phyloP scores from a whole-genome alignment of 345 rosid species.

The Combretum micranthum region DNA sequence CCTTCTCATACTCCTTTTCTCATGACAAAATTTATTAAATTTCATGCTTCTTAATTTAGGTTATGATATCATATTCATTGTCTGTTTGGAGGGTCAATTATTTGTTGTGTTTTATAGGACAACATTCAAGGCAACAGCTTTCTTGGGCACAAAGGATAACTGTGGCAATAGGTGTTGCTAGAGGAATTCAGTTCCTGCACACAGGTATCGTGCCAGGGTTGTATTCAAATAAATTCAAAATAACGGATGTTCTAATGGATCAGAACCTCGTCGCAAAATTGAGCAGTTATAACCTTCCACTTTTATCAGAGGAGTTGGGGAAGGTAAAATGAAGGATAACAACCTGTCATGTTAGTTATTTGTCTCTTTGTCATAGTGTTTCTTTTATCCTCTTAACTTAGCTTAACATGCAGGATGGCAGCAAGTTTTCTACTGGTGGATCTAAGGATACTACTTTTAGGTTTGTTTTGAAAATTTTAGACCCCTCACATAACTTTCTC shows the following conservation, averaged over 20 bases:
- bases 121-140: slow-evolving; percentile 31
- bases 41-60: background rate
- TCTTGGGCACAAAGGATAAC: slow-evolving; percentile 79
- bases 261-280: slow-evolving; percentile 71
- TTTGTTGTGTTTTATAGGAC: slow-evolving; percentile 33
- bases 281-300: slow-evolving; percentile 80
- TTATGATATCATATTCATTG: background rate
- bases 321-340: slow-evolving; percentile 36
- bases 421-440: slow-evolving; percentile 31
- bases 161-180: slow-evolving; percentile 82
- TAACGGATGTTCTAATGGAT: slow-evolving; percentile 79
- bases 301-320: slow-evolving; percentile 52
- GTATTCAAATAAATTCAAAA: slow-evolving; percentile 67
- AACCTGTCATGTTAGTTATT: background rate
- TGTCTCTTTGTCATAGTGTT: background rate
- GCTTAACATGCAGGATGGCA: slow-evolving; percentile 42
- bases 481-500: no score
- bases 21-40: background rate
- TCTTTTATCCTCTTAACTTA: slow-evolving; percentile 3
- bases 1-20: background rate
- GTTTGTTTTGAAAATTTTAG: background rate
- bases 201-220: slow-evolving; percentile 84
- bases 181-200: slow-evolving; percentile 87
- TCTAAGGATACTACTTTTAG: slow-evolving; percentile 27
- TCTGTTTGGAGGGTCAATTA: slow-evolving; percentile 1